Base-by-base conservation (phyloP, 768 basidiomycete species). In the Podaxis mareebaensis region DNA sequence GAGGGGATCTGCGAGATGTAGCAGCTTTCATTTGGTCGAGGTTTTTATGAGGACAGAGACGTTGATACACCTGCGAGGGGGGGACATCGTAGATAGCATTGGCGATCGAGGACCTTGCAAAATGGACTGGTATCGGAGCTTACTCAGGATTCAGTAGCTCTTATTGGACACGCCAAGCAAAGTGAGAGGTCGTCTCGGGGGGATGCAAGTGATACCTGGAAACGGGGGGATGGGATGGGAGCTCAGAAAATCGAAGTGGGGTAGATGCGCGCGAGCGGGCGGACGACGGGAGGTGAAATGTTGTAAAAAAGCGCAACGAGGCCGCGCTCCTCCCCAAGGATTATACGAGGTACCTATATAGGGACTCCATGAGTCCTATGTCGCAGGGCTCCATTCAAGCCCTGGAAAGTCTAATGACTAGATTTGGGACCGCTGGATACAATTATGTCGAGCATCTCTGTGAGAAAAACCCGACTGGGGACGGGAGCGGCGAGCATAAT, bases 361-460 rank as follows among this genome's bases (percentile, higher is more conserved):
- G 52, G 52, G 15, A 30, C 53, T 7, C 10, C 20, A 56, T 56
- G 36, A 56, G 54, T 56, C 26, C 13, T 56, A 39, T 56, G 38
- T 40, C 39, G 54, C 54, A 56, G 54, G 54, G 54, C 54, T 38
- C 54, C 10, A 11, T 6, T 10, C 10, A 20, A 56, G 22, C 54
- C 54, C 54, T 56, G 54, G 36, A 56, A 56, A 56, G 38, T 56
- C 38, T 40, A 40, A 56, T 39, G 39, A 30, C 30, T 30, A 11
- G 17, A 40, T 39, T 38, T 56, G 39, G 54, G 39, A 40, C 20
- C 2, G 4, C 7, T 56, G 20, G 39, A n/a, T 40, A 56, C 54
- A 40, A 40, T 40, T 56, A 24, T 40, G 15, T 52, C 12, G 49
- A 28, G 20, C 22, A 6, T 33, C 54, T 24, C 36, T 55, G 54